A percentile compares a stretch with the other conserved stretches of the same genome.
These are phyloP conservation scores for Botrytis aclada DNA, from an alignment of 2,329 filamentous ascomycete genomes.

Conservation along the genomic window DNA sequence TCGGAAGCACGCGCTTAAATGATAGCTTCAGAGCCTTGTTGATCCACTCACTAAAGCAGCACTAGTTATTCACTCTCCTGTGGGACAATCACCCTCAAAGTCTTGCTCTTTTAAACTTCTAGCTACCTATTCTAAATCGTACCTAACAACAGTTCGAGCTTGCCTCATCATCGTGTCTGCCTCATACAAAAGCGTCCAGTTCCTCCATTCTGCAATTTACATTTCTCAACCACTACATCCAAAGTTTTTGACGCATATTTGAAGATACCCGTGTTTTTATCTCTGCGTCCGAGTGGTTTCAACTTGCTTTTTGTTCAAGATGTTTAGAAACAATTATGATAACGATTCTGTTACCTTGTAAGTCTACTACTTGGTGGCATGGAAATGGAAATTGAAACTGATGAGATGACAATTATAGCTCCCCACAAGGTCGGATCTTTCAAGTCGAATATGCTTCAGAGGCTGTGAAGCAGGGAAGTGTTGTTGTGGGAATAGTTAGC, in stretches of 20 bases:
- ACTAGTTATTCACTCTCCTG: accelerated
- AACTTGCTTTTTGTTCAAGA: conserved; percentile 47
- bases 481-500: conserved; percentile 94
- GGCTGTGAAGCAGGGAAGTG: conserved; percentile 98
- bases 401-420: conserved; percentile 55
- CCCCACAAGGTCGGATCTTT: conserved; percentile 98
- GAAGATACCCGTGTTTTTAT: conserved; percentile 17
- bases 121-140: conserved; percentile 5
- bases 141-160: conserved; percentile 27
- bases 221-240: conserved; percentile 16
- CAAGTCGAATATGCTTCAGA: conserved; percentile 99
- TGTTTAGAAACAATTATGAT: conserved; percentile 99
- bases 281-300: conserved; percentile 1
- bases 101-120: not conserved
- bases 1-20: conserved; percentile 11
- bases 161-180: conserved; percentile 38
- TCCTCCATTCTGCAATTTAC: conserved; percentile 7
- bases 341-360: conserved; percentile 99
- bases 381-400: conserved; percentile 25
- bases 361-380: conserved; percentile 40
- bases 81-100: accelerated
- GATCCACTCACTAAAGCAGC: not conserved
- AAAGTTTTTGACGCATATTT: conserved; percentile 6
- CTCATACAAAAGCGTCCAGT: conserved; percentile 22
- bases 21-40: not conserved